These are phyloP conservation scores for Leccinellum albellum DNA, from an alignment of 768 basidiomycete genomes.

Conservation along the genomic window DNA sequence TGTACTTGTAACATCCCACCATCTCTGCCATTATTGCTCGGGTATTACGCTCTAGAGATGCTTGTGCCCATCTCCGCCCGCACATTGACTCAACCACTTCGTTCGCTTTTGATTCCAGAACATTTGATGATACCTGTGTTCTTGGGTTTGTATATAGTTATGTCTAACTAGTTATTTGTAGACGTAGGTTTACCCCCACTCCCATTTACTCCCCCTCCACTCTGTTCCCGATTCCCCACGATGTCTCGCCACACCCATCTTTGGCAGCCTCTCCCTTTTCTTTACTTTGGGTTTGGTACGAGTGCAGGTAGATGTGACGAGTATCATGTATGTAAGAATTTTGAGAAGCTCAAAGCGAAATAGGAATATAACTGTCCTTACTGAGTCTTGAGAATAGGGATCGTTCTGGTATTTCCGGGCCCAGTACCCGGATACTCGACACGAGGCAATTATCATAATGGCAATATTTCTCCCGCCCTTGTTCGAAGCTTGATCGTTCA, in stretches of 20 bases:
- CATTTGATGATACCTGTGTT: constrained; percentile 7
- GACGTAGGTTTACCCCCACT: constrained; percentile 4
- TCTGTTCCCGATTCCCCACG: background rate
- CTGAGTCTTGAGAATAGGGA: background rate
- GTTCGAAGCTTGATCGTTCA: background rate
- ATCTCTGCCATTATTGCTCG: background rate
- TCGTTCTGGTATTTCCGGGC: background rate
- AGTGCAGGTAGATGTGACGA: background rate
- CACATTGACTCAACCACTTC: constrained; percentile 6
- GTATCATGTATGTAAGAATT: background rate
- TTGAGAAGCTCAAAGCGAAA: background rate
- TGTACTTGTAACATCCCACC: constrained; percentile 25
- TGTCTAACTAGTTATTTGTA: constrained; percentile 24
- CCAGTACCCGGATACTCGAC: background rate
- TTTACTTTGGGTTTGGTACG: background rate
- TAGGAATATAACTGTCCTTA: background rate
- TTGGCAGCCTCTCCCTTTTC: background rate
- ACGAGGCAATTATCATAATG: background rate
- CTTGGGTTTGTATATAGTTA: constrained; percentile 29
- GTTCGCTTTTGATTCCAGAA: constrained; percentile 9
- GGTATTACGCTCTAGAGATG: background rate
- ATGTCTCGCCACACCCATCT: background rate
- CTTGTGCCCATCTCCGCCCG: constrained; percentile 4
- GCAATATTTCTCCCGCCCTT: background rate
- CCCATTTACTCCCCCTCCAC: background rate